Conservation (phyloP, 2,329 filamentous ascomycete genomes). For the Passalora sequoiae region DNA sequence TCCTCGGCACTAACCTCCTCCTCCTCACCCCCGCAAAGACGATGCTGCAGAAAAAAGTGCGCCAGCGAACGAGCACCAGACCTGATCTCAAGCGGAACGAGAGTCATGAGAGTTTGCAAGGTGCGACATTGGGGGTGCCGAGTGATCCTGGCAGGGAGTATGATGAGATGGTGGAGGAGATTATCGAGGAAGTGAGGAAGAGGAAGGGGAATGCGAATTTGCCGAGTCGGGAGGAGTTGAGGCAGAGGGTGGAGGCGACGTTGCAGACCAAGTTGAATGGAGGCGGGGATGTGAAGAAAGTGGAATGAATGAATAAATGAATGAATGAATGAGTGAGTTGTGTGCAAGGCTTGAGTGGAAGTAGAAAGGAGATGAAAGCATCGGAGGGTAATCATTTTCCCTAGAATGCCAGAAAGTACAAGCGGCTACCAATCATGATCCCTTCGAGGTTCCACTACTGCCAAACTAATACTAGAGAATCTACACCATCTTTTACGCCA, state of each 20-base stretch:
- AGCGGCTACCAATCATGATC: too few species aligned
- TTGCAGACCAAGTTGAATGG: constrained; percentile 26
- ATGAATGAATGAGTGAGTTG: too few species aligned
- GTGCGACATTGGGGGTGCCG: constrained; percentile 67
- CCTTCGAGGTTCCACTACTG: too few species aligned
- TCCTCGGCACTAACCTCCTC: constrained; percentile 60
- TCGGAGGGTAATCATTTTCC: too few species aligned
- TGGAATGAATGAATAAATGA: too few species aligned
- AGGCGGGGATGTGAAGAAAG: constrained; percentile 11
- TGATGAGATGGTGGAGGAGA: constrained; percentile 70
- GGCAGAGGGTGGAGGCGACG: constrained; percentile 47
- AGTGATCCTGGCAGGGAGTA: constrained; percentile 70
- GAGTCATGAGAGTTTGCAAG: constrained; percentile 35
- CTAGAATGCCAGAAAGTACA: too few species aligned
- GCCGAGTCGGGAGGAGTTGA: constrained; percentile 47
- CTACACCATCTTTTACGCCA: too few species aligned
- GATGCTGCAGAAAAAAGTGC: constrained; percentile 36
- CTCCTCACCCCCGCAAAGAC: constrained; percentile 75
- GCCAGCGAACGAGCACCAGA: constrained; percentile 29
- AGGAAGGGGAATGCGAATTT: constrained; percentile 42
- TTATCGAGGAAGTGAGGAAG: constrained; percentile 66
- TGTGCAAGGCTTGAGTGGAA: too few species aligned
- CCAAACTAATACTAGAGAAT: too few species aligned
- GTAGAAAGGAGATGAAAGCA: too few species aligned
- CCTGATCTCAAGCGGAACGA: constrained; percentile 27